Percentiles rank a stretch among this genome's conserved stretches.
These are phyloP conservation scores for Cryptosporidium canis DNA, from an alignment of 169 alveolate species.

Conservation along the genomic window DNA sequence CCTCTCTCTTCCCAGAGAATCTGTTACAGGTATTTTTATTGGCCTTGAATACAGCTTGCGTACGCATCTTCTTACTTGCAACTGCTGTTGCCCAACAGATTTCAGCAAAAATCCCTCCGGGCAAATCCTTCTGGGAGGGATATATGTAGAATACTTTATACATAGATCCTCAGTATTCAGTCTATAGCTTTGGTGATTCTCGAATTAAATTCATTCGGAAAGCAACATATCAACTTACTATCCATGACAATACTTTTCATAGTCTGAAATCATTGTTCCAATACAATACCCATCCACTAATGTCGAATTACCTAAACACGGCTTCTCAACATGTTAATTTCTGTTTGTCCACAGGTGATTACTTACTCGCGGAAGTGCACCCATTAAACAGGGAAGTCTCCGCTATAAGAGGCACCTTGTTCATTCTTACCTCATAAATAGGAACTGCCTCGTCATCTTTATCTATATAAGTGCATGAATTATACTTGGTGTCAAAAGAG, in stretches of 20 bases:
- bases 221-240: neutral
- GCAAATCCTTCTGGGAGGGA: constrained; percentile 61
- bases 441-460: constrained; percentile 68
- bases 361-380: too few species aligned
- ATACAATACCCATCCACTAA: constrained; percentile 63
- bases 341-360: neutral
- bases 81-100: constrained; percentile 41
- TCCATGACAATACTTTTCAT: constrained; percentile 70
- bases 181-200: constrained; percentile 3
- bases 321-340: neutral
- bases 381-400: neutral
- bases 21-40: constrained; percentile 65
- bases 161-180: constrained; percentile 49
- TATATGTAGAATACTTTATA: constrained; percentile 50
- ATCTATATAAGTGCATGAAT: constrained; percentile 61
- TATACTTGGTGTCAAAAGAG: constrained; percentile 43
- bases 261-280: constrained; percentile 70
- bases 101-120: constrained; percentile 66
- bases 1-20: constrained; percentile 29
- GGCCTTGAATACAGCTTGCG: constrained; percentile 62
- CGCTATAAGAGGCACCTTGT: neutral
- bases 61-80: constrained; percentile 26
- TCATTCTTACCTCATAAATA: constrained; percentile 36
- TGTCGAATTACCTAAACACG: constrained; percentile 66
- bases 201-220: neutral